phyloP scores from a whole-genome alignment of 23 red algal species.

The Rhodosorus marinus region DNA sequence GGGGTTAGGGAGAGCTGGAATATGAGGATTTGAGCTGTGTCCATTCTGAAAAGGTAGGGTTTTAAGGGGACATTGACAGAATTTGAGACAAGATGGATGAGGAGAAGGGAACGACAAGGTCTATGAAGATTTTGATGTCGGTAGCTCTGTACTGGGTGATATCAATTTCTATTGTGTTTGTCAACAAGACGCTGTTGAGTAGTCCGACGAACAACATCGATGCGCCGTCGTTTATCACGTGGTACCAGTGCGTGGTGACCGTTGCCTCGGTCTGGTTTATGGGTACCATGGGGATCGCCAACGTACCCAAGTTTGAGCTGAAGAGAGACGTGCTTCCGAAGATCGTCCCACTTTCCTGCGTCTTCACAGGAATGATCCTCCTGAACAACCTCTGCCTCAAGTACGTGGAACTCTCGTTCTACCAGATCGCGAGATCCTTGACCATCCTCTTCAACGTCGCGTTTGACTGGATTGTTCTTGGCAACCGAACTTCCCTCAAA shows the following conservation, averaged over 20 bases:
- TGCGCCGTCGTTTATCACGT: constrained; percentile 84
- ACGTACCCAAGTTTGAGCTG: constrained; percentile 65
- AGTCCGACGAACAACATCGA: constrained; percentile 22
- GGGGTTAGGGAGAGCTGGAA: no score
- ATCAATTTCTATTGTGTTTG: constrained; percentile 88
- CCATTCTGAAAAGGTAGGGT: no score
- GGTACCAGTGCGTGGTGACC: constrained; percentile 82
- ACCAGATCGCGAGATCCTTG: constrained; percentile 87
- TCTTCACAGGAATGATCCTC: constrained; percentile 85
- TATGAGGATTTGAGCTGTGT: no score
- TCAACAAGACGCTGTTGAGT: constrained; percentile 75
- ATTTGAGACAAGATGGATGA: no score
- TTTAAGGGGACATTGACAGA: no score
- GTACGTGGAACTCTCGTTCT: constrained; percentile 92
- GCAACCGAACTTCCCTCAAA: constrained; percentile 52
- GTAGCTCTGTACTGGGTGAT: constrained; percentile 86
- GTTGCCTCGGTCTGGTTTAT: constrained; percentile 39
- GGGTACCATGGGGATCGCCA: constrained; percentile 15
- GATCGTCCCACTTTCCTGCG: constrained; percentile 60
- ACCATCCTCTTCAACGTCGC: constrained; percentile 90
- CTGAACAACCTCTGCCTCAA: constrained; percentile 92
- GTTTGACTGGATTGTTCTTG: constrained; percentile 73
- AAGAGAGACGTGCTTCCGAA: constrained; percentile 19
- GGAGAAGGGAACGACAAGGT: no score
- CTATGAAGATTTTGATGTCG: constrained; percentile 47